These are phyloP conservation scores for Anisodus tanguticus DNA, from an alignment of 257 asterid genomes.

Conservation along the genomic window DNA sequence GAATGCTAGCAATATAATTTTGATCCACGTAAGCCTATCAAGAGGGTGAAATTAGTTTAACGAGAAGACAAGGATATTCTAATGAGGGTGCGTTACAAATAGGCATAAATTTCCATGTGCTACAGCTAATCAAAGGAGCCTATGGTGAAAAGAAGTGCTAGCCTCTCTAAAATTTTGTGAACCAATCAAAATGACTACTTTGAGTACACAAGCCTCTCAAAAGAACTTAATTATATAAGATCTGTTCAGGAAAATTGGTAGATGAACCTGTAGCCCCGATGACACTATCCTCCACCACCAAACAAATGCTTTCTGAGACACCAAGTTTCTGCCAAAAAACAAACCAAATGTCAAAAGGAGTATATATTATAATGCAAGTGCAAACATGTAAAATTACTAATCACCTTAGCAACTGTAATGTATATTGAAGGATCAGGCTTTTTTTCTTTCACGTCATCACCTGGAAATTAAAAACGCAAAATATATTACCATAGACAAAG, in stretches of 20 bases:
- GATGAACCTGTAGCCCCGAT: slow-evolving; percentile 86
- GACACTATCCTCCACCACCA: slow-evolving; percentile 96
- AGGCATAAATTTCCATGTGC: background rate
- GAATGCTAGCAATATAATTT: background rate
- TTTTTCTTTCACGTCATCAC: slow-evolving; percentile 94
- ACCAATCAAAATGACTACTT: background rate
- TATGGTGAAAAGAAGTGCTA: background rate
- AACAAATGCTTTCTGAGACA: slow-evolving; percentile 65
- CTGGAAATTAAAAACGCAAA: slow-evolving; percentile 42
- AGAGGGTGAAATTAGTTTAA: background rate
- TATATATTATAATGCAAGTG: background rate
- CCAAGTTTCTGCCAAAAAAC: slow-evolving; percentile 63
- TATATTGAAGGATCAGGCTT: slow-evolving; percentile 93
- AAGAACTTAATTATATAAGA: background rate
- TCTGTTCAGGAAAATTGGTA: background rate
- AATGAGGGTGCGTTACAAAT: background rate
- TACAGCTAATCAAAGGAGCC: background rate
- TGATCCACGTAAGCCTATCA: background rate
- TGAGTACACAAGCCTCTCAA: background rate
- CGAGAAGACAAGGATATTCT: background rate
- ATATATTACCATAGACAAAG: background rate
- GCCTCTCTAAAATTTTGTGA: background rate
- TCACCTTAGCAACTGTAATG: slow-evolving; percentile 77
- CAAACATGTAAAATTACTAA: background rate
- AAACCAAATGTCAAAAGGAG: background rate